Evolutionary conservation across 2,329 filamentous ascomycete genomes (phyloP).

Genomic region (Xylariales sp.): DNA sequence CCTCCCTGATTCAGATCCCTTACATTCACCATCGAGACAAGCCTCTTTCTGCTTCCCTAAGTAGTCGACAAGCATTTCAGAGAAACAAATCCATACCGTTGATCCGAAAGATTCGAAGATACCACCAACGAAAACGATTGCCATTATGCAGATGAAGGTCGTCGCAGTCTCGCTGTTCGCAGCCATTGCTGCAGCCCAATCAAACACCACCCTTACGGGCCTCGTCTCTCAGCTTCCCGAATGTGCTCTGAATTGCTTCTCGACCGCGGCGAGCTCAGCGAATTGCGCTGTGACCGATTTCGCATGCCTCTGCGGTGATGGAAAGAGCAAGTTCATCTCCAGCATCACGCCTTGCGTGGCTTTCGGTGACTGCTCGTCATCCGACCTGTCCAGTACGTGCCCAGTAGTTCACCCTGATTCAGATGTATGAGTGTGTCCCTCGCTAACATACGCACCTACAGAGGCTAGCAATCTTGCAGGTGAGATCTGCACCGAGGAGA

Average conservation of each 20-base stretch:
- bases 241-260: conserved; percentile 24
- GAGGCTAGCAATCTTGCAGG: conserved; percentile 17
- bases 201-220: conserved; percentile 19
- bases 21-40: too few relatives aligned
- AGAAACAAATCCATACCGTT: too few relatives aligned
- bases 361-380: conserved; percentile 14
- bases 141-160: conserved; percentile 17
- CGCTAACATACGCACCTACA: too few relatives aligned
- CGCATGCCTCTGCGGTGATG: conserved; percentile 22
- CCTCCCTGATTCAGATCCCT: too few relatives aligned
- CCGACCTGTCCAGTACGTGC: conserved; percentile 21
- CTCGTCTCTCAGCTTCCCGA: conserved; percentile 24
- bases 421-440: too few relatives aligned
- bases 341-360: conserved; percentile 19
- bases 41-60: too few relatives aligned
- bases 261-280: conserved; percentile 16
- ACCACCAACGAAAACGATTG: neutral
- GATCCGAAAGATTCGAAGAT: neutral
- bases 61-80: too few relatives aligned
- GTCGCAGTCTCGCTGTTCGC: conserved; percentile 19
- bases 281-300: conserved; percentile 24
- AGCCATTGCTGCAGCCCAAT: conserved; percentile 17
- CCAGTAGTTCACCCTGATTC: neutral
- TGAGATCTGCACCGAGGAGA: conserved; percentile 23
- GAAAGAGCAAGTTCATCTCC: conserved; percentile 18